Base-by-base conservation (phyloP, 345 rosid species). In the Geranium brycei region DNA sequence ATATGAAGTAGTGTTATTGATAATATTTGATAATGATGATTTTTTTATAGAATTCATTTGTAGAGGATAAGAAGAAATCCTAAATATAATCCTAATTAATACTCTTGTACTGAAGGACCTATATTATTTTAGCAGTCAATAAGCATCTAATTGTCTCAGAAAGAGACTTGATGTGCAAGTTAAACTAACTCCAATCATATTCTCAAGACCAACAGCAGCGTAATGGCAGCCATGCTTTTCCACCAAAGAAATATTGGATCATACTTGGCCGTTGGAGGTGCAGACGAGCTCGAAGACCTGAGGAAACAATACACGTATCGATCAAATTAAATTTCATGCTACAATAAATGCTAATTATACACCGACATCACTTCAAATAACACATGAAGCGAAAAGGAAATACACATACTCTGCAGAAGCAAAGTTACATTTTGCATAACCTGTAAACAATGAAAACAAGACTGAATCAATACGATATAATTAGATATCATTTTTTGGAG, bases 391-490 rank as follows among this genome's bases (percentile, higher is more conserved):
- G 14, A 47, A 6, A 47, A 35, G 2, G 1, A 2, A 47, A 16
- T 40, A 12, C 7, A 69, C 78, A 65, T 75, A 87, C 90, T 83
- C 74, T 1, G 88, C 47, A 56, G 76, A 72, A 11, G 75, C 60
- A 63, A 76, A 87, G 14, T 30, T 51, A 51, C 90, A 87, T 69
- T 71, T 80, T 13, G 69, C 81, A 47, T 84, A 73, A 75, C 90
- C 91, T 83, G 80, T 62, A 47, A 64, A 4, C 10, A 38, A 58
- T 32, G 31, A 17, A 16, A 23, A 51, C 17, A 17, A 31, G 31
- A 65, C 16, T 16, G 28, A 32, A 41, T 57, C 31, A 3, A 7
- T 35, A 4, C 10, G 3, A 35, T 35, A 35, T 35, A 2, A 23
- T 23, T 23, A 23, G 28, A 23, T 2, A 23, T 23, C 28, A 23